phyloP scores from a whole-genome alignment of 139 green algal genomes.

The Picochlorum sp. region DNA sequence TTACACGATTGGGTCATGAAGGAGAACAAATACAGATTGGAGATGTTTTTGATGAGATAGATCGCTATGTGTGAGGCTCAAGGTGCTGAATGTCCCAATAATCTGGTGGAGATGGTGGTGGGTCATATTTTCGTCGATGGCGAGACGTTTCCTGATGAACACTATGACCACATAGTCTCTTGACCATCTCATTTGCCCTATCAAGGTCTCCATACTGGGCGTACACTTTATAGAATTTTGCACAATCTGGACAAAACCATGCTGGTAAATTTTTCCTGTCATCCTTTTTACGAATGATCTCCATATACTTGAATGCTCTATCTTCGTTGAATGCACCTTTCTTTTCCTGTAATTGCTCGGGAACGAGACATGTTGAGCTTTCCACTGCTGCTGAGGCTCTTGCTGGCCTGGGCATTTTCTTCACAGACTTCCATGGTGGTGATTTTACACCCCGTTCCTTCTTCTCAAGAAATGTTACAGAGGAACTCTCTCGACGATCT shows the following conservation, averaged over 20 bases:
- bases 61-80: not conserved
- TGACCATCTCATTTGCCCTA: not conserved
- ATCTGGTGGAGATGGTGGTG: constrained; percentile 32
- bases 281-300: constrained; percentile 34
- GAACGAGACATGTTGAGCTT: no score
- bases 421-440: no score
- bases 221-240: constrained; percentile 34
- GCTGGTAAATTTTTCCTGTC: constrained; percentile 35
- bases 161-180: not conserved
- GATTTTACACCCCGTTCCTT: no score
- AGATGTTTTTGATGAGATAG: not conserved
- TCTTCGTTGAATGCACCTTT: constrained; percentile 1
- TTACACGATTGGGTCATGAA: not conserved
- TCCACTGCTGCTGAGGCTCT: no score
- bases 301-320: constrained; percentile 30
- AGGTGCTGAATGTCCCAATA: constrained; percentile 43
- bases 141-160: constrained; percentile 27
- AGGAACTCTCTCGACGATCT: no score
- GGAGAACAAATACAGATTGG: not conserved
- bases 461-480: no score
- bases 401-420: no score
- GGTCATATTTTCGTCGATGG: constrained; percentile 31
- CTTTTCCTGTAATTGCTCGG: no score
- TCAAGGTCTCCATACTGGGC: constrained; percentile 23
- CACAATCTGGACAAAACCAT: constrained; percentile 35